These are phyloP conservation scores for Silybum marianum DNA, from an alignment of 129 eudicot species.

Conservation along the genomic window DNA sequence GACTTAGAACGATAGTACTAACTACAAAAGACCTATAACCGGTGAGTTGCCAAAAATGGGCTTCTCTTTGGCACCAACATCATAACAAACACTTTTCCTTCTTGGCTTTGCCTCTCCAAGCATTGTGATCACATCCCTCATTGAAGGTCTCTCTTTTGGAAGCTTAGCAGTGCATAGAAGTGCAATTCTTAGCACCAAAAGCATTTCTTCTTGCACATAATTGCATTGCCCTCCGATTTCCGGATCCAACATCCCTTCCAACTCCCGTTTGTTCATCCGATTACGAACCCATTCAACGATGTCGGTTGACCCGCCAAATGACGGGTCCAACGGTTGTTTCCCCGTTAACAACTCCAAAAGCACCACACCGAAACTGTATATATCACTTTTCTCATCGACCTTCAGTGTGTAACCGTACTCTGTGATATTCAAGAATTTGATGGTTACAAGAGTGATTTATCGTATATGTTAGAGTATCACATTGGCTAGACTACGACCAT, in stretches of 20 bases:
- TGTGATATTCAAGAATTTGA: not conserved
- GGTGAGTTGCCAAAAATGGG: constrained; percentile 73
- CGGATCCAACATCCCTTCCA: constrained; percentile 46
- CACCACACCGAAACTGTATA: constrained; percentile 71
- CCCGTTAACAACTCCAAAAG: constrained; percentile 64
- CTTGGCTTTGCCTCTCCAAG: constrained; percentile 77
- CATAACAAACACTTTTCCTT: constrained; percentile 66
- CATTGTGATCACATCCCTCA: constrained; percentile 76
- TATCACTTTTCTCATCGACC: constrained; percentile 72
- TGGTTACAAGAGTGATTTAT: not conserved
- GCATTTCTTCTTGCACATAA: constrained; percentile 78
- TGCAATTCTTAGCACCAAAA: constrained; percentile 62
- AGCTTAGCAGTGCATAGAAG: constrained; percentile 65
- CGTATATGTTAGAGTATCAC: not conserved
- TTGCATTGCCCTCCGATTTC: constrained; percentile 59
- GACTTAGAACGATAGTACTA: not conserved
- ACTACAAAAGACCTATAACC: constrained; percentile 55
- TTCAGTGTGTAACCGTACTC: constrained; percentile 75
- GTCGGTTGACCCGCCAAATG: constrained; percentile 52
- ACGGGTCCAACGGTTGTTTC: constrained; percentile 56
- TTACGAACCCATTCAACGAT: constrained; percentile 66
- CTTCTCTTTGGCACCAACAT: constrained; percentile 55
- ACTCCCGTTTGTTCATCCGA: constrained; percentile 35
- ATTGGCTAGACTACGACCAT: too few relatives aligned
- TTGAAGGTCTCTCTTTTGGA: constrained; percentile 70